Evolutionary conservation across 2,329 filamentous ascomycete genomes (phyloP).

Genomic region (Cordyceps cicadae): DNA sequence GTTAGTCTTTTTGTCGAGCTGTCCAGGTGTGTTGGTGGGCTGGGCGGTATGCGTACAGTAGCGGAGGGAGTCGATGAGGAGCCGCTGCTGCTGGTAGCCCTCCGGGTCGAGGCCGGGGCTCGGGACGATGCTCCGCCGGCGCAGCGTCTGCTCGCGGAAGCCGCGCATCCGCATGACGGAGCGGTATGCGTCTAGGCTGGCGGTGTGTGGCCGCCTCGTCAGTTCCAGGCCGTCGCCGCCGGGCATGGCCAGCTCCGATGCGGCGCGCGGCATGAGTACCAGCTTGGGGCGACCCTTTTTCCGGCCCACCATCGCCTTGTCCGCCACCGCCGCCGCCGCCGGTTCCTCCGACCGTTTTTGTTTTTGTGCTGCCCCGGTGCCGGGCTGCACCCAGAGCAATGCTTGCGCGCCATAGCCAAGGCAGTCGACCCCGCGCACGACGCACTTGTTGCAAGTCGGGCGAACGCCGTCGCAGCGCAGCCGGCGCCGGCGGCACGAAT

Average conservation of each 20-base stretch:
- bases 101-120: conserved; percentile 6
- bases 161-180: not conserved
- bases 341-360: not conserved
- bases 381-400: conserved; percentile 13
- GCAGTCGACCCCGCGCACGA: conserved; percentile 13
- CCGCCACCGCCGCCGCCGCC: not conserved
- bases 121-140: not conserved
- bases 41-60: conserved; percentile 6
- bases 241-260: not conserved
- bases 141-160: not conserved
- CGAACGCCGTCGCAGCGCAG: conserved; percentile 14
- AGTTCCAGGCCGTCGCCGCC: not conserved
- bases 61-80: conserved; percentile 9
- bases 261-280: conserved; percentile 12
- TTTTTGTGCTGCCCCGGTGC: not conserved
- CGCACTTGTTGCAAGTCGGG: conserved; percentile 14
- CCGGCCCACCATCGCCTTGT: not conserved
- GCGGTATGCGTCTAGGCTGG: not conserved
- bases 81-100: conserved; percentile 8
- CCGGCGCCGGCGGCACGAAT: conserved; percentile 14
- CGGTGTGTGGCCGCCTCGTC: not conserved
- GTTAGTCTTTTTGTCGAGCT: not conserved
- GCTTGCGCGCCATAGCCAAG: conserved; percentile 14
- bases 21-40: no score
- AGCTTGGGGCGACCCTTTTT: conserved; percentile 13